Percentiles rank a stretch among this genome's conserved stretches.
phyloP scores from a whole-genome alignment of 169 alveolate genomes.

The Plasmodium ovale region DNA sequence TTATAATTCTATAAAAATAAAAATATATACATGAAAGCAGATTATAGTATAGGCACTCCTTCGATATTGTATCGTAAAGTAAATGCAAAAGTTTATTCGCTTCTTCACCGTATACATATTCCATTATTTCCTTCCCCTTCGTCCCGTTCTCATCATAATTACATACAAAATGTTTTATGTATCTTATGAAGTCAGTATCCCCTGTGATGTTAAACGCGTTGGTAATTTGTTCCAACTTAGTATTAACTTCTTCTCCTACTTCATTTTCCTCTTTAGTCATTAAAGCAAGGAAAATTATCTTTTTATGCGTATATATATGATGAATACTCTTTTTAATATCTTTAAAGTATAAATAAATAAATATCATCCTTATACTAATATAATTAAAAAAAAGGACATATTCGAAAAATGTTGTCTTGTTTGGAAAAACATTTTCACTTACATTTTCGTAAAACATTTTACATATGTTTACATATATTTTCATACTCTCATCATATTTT shows the following conservation, averaged over 20 bases:
- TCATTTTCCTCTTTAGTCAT: constrained; percentile 12
- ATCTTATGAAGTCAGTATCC: constrained; percentile 20
- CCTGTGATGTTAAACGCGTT: constrained; percentile 30
- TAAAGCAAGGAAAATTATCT: constrained; percentile 46
- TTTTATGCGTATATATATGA: constrained; percentile 71
- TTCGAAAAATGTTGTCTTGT: constrained; percentile 36
- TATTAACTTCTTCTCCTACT: neutral
- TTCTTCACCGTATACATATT: neutral
- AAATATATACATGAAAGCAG: constrained; percentile 56
- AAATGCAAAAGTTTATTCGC: neutral
- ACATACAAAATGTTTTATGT: neutral
- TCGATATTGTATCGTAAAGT: constrained; percentile 36
- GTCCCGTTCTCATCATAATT: neutral
- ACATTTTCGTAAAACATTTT: constrained; percentile 60
- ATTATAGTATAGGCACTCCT: constrained; percentile 65
- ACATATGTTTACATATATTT: constrained; percentile 70
- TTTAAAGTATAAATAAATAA: constrained; percentile 58
- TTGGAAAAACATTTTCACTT: constrained; percentile 34
- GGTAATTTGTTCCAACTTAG: neutral
- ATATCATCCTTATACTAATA: constrained; percentile 69
- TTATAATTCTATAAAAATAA: constrained; percentile 56
- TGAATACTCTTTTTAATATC: constrained; percentile 51
- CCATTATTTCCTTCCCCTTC: neutral
- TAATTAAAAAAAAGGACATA: constrained; percentile 68
- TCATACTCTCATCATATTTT: constrained; percentile 74